Base-by-base conservation (phyloP, 2,329 filamentous ascomycete species). In the Alternaria longipes region DNA sequence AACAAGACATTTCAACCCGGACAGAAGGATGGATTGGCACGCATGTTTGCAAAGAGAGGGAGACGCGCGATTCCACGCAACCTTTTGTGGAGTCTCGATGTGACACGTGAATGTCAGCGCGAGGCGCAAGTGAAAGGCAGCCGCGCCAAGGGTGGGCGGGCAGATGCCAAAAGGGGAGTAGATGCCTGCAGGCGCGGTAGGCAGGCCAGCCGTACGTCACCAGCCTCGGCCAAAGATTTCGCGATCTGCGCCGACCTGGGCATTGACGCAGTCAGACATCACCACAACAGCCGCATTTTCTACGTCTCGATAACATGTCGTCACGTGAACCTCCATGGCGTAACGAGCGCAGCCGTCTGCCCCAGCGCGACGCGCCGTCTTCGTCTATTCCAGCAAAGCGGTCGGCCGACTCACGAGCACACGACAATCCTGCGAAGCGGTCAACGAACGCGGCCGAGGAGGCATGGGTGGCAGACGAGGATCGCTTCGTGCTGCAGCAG, bases 401-500 rank as follows among this genome's bases (percentile, higher is more conserved):
- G 50, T 74, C 78, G 9, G 80, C 79, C 18, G 78, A 82, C 64
- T 77, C 80, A 26, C 78, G 79, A 61, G 77, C 81, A 64, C 76
- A 78, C 57, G 80, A 73, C 18, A 57, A 63, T 18, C 67, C 73
- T 5, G 59, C 74, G 60, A 84, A 84, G 68, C 81, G 82, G 42
- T 78, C 79, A 16, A 74, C 72, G 4, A 81, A 83, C 61, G 81
- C 80, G 36, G 80, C 82, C 63, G 83, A 85, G 69, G 81, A 81
- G 58, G 82, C 82, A 22, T 99, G 95, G 85, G 92, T 98, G 20
- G 92, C 94, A 54, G 92, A 97, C 71, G 95, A 99, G 79, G 95
- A 99, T 82, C 90, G 91, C 66, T 99, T 99, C 74, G 95, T 98
- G 58, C 83, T 99, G 74, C 94, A 93, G 80, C 95, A 99, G 81